Evolutionary conservation across 148 eudicot genomes (phyloP).

Genomic region (Limonium bicolor): DNA sequence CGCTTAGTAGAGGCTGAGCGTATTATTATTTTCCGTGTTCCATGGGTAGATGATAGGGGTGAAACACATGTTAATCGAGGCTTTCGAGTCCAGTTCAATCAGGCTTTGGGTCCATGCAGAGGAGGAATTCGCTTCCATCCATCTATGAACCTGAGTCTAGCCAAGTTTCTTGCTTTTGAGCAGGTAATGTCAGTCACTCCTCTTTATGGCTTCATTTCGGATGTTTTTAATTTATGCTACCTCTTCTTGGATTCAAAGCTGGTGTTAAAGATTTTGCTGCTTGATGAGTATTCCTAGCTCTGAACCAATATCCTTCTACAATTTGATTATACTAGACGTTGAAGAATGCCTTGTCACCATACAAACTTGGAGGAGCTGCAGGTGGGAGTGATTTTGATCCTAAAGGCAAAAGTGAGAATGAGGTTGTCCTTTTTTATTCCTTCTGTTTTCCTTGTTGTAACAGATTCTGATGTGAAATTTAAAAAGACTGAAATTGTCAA

Average conservation of each 20-base stretch:
- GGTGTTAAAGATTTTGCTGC: no score
- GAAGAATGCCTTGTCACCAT: conserved; percentile 88
- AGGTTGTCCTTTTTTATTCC: conserved; percentile 30
- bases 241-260: no score
- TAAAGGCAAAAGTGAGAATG: conserved; percentile 84
- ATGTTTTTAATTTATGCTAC: no score
- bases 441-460: not conserved
- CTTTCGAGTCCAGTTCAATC: conserved; percentile 86
- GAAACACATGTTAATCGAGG: conserved; percentile 95
- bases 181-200: conserved; percentile 84
- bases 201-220: no score
- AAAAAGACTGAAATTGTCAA: not conserved
- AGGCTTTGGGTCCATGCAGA: conserved; percentile 94
- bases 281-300: no score
- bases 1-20: conserved; percentile 96
- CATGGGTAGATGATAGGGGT: conserved; percentile 96
- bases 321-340: conserved; percentile 61
- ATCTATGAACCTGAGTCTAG: conserved; percentile 80
- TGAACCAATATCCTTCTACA: no score
- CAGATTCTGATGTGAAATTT: not conserved
- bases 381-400: conserved; percentile 99
- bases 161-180: conserved; percentile 88
- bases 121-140: conserved; percentile 98
- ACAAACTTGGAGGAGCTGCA: conserved; percentile 95
- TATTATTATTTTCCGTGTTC: conserved; percentile 78